Conservation (phyloP, 2,329 filamentous ascomycete genomes). For the Coniochaeta hoffmannii region DNA sequence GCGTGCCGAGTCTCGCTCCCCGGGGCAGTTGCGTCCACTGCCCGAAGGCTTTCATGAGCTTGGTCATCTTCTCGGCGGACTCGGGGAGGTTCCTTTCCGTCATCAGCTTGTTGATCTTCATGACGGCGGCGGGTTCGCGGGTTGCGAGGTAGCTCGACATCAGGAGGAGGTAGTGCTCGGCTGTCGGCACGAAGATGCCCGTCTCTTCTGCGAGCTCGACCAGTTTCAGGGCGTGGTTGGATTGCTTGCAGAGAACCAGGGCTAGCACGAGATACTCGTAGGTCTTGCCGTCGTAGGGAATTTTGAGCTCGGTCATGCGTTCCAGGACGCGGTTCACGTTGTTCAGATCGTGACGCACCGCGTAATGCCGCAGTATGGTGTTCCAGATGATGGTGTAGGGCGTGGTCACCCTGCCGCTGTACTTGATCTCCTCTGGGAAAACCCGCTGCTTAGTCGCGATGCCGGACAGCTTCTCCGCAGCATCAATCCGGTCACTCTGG, state of each 20-base stretch:
- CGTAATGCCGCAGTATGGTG: slow-evolving; percentile 62
- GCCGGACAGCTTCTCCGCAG: slow-evolving; percentile 53
- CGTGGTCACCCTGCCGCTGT: slow-evolving; percentile 31
- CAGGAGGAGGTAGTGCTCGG: slow-evolving; percentile 44
- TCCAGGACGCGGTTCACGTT: slow-evolving; percentile 40
- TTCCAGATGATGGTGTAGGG: slow-evolving; percentile 67
- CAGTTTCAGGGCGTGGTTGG: slow-evolving; percentile 41
- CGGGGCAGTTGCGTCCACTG: slow-evolving; percentile 24
- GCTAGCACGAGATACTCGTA: slow-evolving; percentile 42
- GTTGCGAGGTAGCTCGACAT: slow-evolving; percentile 43
- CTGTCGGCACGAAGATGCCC: slow-evolving; percentile 34
- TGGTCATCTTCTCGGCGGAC: slow-evolving; percentile 34
- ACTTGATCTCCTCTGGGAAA: background rate
- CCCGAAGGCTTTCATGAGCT: slow-evolving; percentile 32
- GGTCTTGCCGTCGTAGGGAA: slow-evolving; percentile 43
- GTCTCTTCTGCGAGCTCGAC: slow-evolving; percentile 35
- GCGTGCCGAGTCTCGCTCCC: slow-evolving; percentile 8
- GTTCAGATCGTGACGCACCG: slow-evolving; percentile 48
- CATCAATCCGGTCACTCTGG: slow-evolving; percentile 41
- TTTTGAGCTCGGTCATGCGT: slow-evolving; percentile 36
- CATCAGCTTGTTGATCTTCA: slow-evolving; percentile 35
- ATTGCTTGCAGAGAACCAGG: slow-evolving; percentile 40
- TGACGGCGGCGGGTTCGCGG: slow-evolving; percentile 33
- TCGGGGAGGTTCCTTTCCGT: slow-evolving; percentile 30
- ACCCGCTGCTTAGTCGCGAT: slow-evolving; percentile 41